Evolutionary conservation across 1,284 basidiomycete species (phyloP), one percentile per base, ranked within the genome.

Genomic region (Sporisorium graminicola): DNA sequence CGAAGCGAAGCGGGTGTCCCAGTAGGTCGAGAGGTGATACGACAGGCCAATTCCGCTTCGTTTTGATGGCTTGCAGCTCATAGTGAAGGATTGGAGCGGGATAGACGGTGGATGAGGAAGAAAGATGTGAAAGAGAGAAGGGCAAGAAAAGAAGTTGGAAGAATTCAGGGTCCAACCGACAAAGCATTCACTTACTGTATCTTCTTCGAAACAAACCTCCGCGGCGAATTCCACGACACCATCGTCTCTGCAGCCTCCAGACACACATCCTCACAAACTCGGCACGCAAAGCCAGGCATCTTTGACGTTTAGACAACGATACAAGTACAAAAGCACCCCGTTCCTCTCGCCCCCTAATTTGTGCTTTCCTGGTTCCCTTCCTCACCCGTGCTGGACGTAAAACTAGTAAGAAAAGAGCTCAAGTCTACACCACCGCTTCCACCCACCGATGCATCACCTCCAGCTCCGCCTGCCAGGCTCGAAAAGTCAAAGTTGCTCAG

Each of bases 381-480:
- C 55, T 56, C 35, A 18, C 70, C 20, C 58, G 57, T 33, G 10
- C 13, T 20, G 8, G 61, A 24, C 2, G 14, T 71, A 86, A 54
- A 74, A 74, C 29, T 88, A 85, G 74, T 75, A 63, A 85, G 4
- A 81, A 82, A 66, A 81, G 87, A 72, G 69, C 80, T 27, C 78
- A 83, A 22, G 61, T 78, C 42, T 55, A 84, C 57, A 84, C 87
- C 74, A 79, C 70, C 65, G 75, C 83, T 50, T 71, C 82, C 44
- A 79, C 84, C 14, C 82, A 83, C 33, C 81, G 78, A 16, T 86
- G 86, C 63, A 86, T 86, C 13, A 55, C 80, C 6, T 66, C 81
- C 4, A 55, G 79, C 6, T 66, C 81, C 4, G 73, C 74, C 59
- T 4, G 44, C 55, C 14, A 75, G 55, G 16, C 55, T 56, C 13